These are phyloP conservation scores for Paramecium tetraurelia DNA, from an alignment of 73 alveolate genomes.

Conservation along the genomic window DNA sequence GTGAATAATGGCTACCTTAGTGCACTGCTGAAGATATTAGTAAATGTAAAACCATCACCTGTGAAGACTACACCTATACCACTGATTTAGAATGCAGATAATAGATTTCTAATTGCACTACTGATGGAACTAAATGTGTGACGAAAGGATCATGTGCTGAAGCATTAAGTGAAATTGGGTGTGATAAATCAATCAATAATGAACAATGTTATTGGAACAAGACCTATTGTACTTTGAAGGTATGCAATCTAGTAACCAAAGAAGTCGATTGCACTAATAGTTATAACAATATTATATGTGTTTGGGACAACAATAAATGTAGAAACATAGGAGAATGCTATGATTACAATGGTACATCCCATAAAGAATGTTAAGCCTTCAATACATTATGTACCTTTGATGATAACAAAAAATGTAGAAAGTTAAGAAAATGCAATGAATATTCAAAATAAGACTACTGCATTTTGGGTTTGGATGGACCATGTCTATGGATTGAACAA, in stretches of 20 bases:
- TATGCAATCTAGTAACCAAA: not conserved
- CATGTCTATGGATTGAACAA: not conserved
- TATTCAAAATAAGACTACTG: not conserved
- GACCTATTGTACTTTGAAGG: not conserved
- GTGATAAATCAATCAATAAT: not conserved
- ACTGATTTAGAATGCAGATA: constrained; percentile 13
- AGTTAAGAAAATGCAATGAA: not conserved
- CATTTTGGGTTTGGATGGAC: constrained; percentile 31
- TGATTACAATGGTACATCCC: not conserved
- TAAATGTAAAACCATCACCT: not conserved
- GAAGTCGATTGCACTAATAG: not conserved
- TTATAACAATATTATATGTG: not conserved
- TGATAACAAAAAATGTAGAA: not conserved
- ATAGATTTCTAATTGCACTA: not conserved
- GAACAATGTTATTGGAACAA: not conserved
- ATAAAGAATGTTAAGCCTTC: not conserved
- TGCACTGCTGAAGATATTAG: not conserved
- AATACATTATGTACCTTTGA: not conserved
- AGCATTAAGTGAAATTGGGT: not conserved
- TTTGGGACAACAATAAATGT: constrained; percentile 7
- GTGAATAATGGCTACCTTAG: not conserved
- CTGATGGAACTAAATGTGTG: constrained; percentile 11
- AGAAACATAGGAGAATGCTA: not conserved
- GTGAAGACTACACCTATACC: not conserved
- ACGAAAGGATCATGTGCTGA: not conserved